Conservation (phyloP, 306 rosid genomes). For the Vicia villosa region DNA sequence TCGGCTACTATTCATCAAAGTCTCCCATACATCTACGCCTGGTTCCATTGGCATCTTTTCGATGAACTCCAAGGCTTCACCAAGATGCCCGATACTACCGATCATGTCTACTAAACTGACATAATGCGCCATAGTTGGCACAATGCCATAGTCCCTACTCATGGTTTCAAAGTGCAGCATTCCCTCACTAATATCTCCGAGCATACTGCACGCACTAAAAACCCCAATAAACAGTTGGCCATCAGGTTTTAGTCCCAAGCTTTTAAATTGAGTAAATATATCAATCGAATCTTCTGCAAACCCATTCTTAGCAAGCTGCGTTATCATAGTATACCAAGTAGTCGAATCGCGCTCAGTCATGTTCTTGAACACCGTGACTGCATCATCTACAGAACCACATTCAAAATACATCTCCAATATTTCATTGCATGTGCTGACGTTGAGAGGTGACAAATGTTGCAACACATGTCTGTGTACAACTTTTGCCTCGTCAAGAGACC, state of each 20-base stretch:
- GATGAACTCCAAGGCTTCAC: conserved; percentile 9
- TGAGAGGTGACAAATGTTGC: conserved; percentile 50
- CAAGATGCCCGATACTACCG: conserved; percentile 19
- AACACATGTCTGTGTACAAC: conserved; percentile 48
- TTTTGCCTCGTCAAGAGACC: conserved; percentile 70
- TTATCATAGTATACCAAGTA: conserved; percentile 23
- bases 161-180: conserved; percentile 68
- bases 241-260: conserved; percentile 66
- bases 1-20: conserved; percentile 78
- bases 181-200: conserved; percentile 70
- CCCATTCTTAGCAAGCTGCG: conserved; percentile 7
- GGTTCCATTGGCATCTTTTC: conserved; percentile 63
- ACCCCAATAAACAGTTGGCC: conserved; percentile 66
- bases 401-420: conserved; percentile 73
- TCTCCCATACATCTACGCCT: conserved; percentile 63
- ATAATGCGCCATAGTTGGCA: conserved; percentile 61
- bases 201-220: conserved; percentile 59
- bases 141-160: conserved; percentile 64
- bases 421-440: conserved; percentile 57
- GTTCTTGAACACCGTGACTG: conserved; percentile 52
- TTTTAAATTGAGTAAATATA: conserved; percentile 63
- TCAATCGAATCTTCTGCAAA: conserved; percentile 22
- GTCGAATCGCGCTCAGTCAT: conserved; percentile 35
- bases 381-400: conserved; percentile 80
- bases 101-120: conserved; percentile 30